Percentiles rank a stretch among this genome's conserved stretches.
These are phyloP conservation scores for Liquidambar formosana DNA, from an alignment of 164 flowering plant genomes.

Conservation along the genomic window DNA sequence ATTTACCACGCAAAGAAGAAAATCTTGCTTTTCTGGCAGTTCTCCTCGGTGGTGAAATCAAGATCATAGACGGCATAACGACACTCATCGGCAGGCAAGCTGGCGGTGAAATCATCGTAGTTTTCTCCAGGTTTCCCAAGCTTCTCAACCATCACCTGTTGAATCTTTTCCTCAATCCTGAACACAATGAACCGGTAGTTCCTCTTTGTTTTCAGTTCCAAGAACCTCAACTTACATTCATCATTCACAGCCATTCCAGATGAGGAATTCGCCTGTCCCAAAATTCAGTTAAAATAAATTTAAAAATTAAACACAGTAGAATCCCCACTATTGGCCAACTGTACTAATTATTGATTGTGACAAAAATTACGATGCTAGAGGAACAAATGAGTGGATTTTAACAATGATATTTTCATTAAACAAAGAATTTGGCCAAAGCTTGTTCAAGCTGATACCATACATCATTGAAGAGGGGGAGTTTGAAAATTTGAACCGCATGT, in stretches of 20 bases:
- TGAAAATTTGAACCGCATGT: too few species aligned
- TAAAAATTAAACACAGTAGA: too few species aligned
- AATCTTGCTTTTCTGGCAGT: constrained; percentile 43
- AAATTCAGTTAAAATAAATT: too few species aligned
- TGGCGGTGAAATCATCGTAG: constrained; percentile 35
- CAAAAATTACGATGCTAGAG: too few species aligned
- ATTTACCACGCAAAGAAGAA: constrained; percentile 43
- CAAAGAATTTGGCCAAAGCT: too few species aligned
- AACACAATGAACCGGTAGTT: constrained; percentile 34
- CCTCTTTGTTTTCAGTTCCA: constrained; percentile 40
- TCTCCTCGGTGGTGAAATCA: constrained; percentile 44
- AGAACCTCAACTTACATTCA: constrained; percentile 39
- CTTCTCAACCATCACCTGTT: constrained; percentile 37
- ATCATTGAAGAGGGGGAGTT: too few species aligned
- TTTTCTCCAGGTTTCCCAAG: constrained; percentile 23
- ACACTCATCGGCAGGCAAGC: constrained; percentile 41
- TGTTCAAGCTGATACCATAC: too few species aligned
- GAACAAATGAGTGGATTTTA: too few species aligned
- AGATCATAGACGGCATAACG: constrained; percentile 44
- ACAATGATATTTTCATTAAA: too few species aligned
- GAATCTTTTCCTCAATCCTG: constrained; percentile 35
- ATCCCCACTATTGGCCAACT: too few species aligned
- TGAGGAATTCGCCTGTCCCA: constrained; percentile 33
- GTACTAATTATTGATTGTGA: too few species aligned
- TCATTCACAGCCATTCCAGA: constrained; percentile 45